Evolutionary conservation across 352 stramenopile species (phyloP).

Genomic region (Thraustochytrium sp.): DNA sequence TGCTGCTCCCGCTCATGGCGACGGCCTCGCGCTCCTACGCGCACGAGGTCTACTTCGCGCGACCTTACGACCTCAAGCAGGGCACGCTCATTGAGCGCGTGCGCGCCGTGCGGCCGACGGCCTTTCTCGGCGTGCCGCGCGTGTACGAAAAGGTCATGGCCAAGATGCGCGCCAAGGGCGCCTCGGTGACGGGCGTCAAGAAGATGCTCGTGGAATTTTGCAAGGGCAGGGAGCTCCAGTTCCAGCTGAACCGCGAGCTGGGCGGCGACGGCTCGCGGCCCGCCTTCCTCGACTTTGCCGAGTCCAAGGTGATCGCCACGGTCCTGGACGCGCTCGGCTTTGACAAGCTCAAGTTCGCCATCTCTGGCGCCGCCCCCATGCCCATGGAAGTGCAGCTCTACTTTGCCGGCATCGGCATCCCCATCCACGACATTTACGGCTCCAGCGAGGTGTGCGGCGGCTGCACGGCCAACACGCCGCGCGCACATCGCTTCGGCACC

Average conservation of each 20-base stretch:
- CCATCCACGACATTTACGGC: conserved; percentile 54
- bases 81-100: conserved; percentile 72
- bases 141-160: conserved; percentile 87
- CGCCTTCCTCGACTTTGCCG: conserved; percentile 31
- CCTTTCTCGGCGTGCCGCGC: conserved; percentile 73
- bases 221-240: conserved; percentile 49
- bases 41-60: conserved; percentile 64
- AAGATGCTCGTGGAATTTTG: conserved; percentile 54
- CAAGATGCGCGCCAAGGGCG: conserved; percentile 60
- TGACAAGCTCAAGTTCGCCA: conserved; percentile 43
- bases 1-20: conserved; percentile 54
- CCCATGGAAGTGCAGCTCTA: conserved; percentile 50
- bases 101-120: conserved; percentile 72
- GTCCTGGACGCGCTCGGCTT: conserved; percentile 52
- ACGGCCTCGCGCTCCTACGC: conserved; percentile 45
- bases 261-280: conserved; percentile 34
- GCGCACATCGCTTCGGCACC: conserved; percentile 43
- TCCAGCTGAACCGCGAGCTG: conserved; percentile 32
- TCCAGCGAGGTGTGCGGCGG: conserved; percentile 56
- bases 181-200: conserved; percentile 53
- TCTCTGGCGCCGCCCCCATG: conserved; percentile 54
- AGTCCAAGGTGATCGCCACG: conserved; percentile 49
- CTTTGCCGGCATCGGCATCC: conserved; percentile 54
- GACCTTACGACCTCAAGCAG: conserved; percentile 75
- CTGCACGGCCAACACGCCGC: conserved; percentile 29